Conservation (phyloP, 345 rosid genomes). For the Dimocarpus longan region DNA sequence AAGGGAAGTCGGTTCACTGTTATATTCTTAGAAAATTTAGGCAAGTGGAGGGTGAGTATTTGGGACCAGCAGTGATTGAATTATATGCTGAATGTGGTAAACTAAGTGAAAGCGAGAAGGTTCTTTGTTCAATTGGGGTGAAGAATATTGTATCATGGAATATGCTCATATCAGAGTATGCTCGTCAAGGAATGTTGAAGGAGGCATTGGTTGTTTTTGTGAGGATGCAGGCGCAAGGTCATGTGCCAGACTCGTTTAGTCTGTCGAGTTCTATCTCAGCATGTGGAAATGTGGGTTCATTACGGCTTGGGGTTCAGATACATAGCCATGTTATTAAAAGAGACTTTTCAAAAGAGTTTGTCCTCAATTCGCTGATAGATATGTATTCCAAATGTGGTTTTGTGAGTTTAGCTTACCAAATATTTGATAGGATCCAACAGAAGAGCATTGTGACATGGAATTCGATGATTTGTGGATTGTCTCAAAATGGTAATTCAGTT, state of each 20-base stretch:
- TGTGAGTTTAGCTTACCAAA: conserved; percentile 42
- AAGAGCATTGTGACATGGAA: conserved; percentile 66
- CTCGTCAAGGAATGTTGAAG: conserved; percentile 46
- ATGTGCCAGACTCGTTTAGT: conserved; percentile 67
- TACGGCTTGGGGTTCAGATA: conserved; percentile 64
- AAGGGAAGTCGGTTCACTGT: conserved; percentile 79
- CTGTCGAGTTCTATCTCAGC: conserved; percentile 69
- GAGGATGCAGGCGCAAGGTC: conserved; percentile 50
- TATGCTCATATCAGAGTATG: conserved; percentile 62
- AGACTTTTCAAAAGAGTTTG: conserved; percentile 48
- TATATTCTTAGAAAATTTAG: conserved; percentile 47
- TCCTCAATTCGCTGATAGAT: conserved; percentile 55
- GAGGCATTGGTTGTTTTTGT: conserved; percentile 52
- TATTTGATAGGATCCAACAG: conserved; percentile 40
- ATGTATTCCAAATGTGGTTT: conserved; percentile 58
- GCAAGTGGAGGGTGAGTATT: conserved; percentile 39
- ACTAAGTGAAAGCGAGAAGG: conserved; percentile 43
- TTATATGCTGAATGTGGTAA: conserved; percentile 62
- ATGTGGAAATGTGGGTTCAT: conserved; percentile 52
- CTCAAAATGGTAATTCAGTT: conserved; percentile 59
- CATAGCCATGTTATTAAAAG: conserved; percentile 57
- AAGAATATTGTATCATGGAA: conserved; percentile 69
- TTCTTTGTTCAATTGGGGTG: conserved; percentile 46
- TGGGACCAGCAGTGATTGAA: conserved; percentile 69
- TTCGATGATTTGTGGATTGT: conserved; percentile 62